These are phyloP conservation scores for Fusarium torulosum DNA, from an alignment of 2,329 filamentous ascomycete species.

Conservation along the genomic window DNA sequence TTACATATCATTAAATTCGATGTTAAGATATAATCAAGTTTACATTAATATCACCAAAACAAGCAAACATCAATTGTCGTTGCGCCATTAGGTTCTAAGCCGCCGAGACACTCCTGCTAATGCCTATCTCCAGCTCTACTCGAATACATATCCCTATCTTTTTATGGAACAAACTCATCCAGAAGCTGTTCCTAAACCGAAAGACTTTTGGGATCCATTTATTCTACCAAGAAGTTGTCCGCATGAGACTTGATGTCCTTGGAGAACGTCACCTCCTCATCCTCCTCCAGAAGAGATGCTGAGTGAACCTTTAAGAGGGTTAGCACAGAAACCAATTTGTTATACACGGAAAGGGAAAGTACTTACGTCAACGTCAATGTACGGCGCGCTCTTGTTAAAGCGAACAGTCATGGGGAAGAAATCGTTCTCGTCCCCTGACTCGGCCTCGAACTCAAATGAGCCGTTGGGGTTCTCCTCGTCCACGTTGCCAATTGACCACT, in stretches of 20 bases:
- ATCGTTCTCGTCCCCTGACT: slow-evolving; percentile 87
- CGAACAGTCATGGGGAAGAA: slow-evolving; percentile 98
- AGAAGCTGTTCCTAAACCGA: slow-evolving; percentile 38
- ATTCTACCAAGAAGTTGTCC: slow-evolving; percentile 83
- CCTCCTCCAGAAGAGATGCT: slow-evolving; percentile 78
- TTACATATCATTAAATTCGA: background rate
- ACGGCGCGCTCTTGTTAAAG: slow-evolving; percentile 88
- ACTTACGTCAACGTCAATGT: slow-evolving; percentile 93
- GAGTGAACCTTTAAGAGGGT: slow-evolving; percentile 66
- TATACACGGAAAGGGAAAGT: too few species aligned
- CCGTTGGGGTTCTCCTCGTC: slow-evolving; percentile 86
- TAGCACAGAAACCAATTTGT: background rate
- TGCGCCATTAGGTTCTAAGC: slow-evolving; percentile 50
- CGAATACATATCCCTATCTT: slow-evolving; percentile 41
- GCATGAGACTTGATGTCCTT: slow-evolving; percentile 84
- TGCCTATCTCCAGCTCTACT: slow-evolving; percentile 40
- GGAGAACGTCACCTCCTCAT: slow-evolving; percentile 83
- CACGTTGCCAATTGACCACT: slow-evolving; percentile 92
- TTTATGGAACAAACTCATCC: slow-evolving; percentile 38
- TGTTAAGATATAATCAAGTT: background rate
- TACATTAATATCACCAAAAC: slow-evolving; percentile 21
- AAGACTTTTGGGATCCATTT: slow-evolving; percentile 52
- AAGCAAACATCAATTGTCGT: slow-evolving; percentile 46
- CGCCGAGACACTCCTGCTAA: slow-evolving; percentile 44
- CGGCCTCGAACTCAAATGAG: slow-evolving; percentile 94